These are phyloP conservation scores for Clonostachys sp. DNA, from an alignment of 2,329 filamentous ascomycete species.

Conservation along the genomic window DNA sequence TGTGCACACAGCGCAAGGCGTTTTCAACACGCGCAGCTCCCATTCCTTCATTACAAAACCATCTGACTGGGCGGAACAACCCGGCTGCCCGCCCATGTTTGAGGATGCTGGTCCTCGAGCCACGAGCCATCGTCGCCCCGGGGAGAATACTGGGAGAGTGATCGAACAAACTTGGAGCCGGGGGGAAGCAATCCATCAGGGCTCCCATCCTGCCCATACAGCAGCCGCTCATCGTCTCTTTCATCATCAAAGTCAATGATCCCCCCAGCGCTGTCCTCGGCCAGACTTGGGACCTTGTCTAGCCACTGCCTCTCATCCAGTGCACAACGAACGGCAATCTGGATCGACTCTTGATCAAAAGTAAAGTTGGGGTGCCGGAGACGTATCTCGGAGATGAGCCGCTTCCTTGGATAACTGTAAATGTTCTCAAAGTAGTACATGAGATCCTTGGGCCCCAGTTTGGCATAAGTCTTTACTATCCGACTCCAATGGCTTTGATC, in stretches of 20 bases:
- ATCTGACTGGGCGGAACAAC: no score
- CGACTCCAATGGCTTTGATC: conserved; percentile 29
- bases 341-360: conserved; percentile 39
- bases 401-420: conserved; percentile 37
- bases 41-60: no score
- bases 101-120: conserved; percentile 15
- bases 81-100: not conserved
- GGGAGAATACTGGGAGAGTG: conserved; percentile 29
- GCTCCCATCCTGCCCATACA: conserved; percentile 26
- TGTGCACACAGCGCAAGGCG: no score
- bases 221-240: conserved; percentile 21
- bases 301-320: conserved; percentile 30
- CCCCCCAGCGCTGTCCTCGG: conserved; percentile 27
- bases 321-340: conserved; percentile 27
- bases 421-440: conserved; percentile 41
- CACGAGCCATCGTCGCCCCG: conserved; percentile 31
- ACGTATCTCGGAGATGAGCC: conserved; percentile 35
- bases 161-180: conserved; percentile 17
- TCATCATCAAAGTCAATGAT: conserved; percentile 35
- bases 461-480: conserved; percentile 39
- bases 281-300: conserved; percentile 18
- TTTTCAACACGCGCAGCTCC: no score
- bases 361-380: conserved; percentile 34
- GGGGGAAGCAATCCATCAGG: conserved; percentile 26
- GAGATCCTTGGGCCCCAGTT: conserved; percentile 44